Evolutionary conservation across 768 basidiomycete genomes (phyloP).

Genomic region (Daedaleopsis nitida): DNA sequence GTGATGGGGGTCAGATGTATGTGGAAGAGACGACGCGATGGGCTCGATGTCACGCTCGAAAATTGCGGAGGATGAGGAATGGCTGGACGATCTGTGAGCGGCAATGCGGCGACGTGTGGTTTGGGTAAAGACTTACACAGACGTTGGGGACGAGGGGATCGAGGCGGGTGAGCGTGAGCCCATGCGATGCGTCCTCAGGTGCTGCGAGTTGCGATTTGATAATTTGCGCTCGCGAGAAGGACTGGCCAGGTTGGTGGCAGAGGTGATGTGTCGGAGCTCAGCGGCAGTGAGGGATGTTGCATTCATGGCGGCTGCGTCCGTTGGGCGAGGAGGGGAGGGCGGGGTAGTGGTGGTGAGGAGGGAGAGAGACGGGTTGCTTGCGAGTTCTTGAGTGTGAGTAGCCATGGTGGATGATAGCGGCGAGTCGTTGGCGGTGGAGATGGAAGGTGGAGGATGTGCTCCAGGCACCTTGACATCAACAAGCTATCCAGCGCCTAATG

Average conservation of each 20-base stretch:
- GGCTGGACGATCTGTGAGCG: slow-evolving; percentile 29
- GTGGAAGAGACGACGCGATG: slow-evolving; percentile 43
- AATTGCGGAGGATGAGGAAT: slow-evolving; percentile 86
- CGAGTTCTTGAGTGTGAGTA: slow-evolving; percentile 16
- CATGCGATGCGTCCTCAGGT: slow-evolving; percentile 46
- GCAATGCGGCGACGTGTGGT: neutral
- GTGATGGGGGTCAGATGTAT: slow-evolving; percentile 63
- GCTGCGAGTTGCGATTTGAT: slow-evolving; percentile 50
- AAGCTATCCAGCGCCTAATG: neutral
- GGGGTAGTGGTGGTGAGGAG: slow-evolving; percentile 8
- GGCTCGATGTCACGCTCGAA: slow-evolving; percentile 92
- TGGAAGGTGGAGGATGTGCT: slow-evolving; percentile 10
- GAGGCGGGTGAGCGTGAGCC: slow-evolving; percentile 72
- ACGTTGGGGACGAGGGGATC: slow-evolving; percentile 79
- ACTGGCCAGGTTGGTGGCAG: slow-evolving; percentile 44
- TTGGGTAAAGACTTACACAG: slow-evolving; percentile 53
- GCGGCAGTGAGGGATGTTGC: slow-evolving; percentile 7
- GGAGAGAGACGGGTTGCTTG: slow-evolving; percentile 5
- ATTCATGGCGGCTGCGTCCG: slow-evolving; percentile 11
- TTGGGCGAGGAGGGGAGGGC: slow-evolving; percentile 10
- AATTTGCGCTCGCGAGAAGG: slow-evolving; percentile 38
- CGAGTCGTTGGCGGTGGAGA: slow-evolving; percentile 19
- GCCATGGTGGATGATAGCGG: slow-evolving; percentile 19
- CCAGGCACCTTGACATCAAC: neutral
- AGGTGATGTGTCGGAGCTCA: slow-evolving; percentile 61